Evolutionary conservation across 2,329 filamentous ascomycete species (phyloP), one percentile per base, ranked within the genome.

Genomic region (Trichoderma simmonsii): DNA sequence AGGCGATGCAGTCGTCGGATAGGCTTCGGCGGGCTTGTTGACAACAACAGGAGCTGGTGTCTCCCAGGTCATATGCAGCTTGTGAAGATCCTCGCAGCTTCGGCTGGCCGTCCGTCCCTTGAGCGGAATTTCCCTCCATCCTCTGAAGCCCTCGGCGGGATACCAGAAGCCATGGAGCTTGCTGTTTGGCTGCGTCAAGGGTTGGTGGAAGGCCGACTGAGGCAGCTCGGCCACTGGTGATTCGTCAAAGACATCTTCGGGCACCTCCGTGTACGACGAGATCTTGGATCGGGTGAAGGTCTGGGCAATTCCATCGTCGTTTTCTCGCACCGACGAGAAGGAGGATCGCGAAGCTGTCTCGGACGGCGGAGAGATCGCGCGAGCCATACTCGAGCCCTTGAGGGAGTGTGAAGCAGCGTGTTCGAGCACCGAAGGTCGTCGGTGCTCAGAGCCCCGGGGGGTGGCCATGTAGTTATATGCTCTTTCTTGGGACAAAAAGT

Each of bases 221-320:
- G 83, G 78, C 76, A 84, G 81, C 77, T 84, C 82, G 78, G 74
- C 73, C 75, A 80, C 78, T n/a, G 83, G 80, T 68, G 84, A 84
- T 74, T 86, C 83, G 75, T 84, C 83, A 76, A 89, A 87, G 77
- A 85, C 83, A 70, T 86, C 84, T 76, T 89, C 87, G 75, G 83
- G 80, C 32, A 80, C 79, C 71, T 82, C 80, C 60, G 83, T 83
- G 77, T 89, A 90, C 70, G 87, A 88, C 43, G 89, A 91, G 73
- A 90, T 81, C 79, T 90, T 91, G 78, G 87, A 87, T 69, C 85
- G 85, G 64, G 88, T 90, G 75, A 91, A 91, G 70, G 86, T 87
- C 82, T 91, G 89, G 71, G 87, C 85, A 34, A 90, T 80, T 73
- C 86, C 86, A 75, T 85, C 84, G 77, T 89, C 87, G 78, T 87